Conservation (phyloP, 495 filamentous ascomycete genomes). For the Gamarada debralockiae region DNA sequence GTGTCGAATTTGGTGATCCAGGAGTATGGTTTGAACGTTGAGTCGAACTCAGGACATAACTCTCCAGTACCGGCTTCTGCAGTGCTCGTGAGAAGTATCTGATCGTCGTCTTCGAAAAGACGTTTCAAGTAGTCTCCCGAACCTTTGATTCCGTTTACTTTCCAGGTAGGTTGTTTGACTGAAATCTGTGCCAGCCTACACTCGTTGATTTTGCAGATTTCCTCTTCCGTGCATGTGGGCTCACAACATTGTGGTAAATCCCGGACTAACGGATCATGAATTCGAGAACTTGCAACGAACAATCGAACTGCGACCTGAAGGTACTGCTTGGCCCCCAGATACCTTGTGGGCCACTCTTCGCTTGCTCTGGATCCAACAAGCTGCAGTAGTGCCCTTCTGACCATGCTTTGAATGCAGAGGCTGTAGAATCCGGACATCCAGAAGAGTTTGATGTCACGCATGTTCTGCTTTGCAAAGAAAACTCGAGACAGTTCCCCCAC, state of each 20-base stretch:
- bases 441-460: conserved; percentile 26
- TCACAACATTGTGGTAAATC: background rate
- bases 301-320: conserved; percentile 6
- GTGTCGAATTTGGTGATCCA: too few species aligned
- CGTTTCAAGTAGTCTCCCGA: background rate
- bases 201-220: background rate
- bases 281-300: conserved; percentile 2
- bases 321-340: background rate
- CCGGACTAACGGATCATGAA: background rate
- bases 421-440: conserved; percentile 35
- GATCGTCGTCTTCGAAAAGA: conserved; percentile 18
- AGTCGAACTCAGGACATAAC: too few species aligned
- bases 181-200: background rate
- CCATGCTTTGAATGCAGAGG: conserved; percentile 32
- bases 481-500: conserved; percentile 30
- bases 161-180: background rate
- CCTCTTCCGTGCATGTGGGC: background rate
- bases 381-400: conserved; percentile 27
- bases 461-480: conserved; percentile 35
- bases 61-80: too few species aligned
- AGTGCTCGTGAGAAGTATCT: too few species aligned
- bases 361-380: conserved; percentile 2
- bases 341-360: background rate
- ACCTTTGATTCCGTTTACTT: background rate
- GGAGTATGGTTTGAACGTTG: too few species aligned